Evolutionary conservation across 2,329 filamentous ascomycete genomes (phyloP).

Genomic region (Fusarium temperatum): DNA sequence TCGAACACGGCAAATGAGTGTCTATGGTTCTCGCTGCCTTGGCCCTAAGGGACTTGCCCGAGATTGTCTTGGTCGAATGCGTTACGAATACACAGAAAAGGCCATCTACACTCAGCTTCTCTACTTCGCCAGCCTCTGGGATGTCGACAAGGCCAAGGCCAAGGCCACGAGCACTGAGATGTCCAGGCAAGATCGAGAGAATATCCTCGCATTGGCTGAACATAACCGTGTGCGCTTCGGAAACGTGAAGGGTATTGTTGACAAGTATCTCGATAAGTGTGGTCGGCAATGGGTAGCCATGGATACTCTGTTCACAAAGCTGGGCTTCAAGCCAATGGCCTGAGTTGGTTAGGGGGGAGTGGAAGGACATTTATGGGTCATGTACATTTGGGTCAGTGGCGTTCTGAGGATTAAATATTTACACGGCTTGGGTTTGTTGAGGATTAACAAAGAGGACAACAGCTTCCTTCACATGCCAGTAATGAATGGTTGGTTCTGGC

Average conservation of each 20-base stretch:
- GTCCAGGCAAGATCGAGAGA: conserved; percentile 66
- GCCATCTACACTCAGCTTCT: conserved; percentile 94
- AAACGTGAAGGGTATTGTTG: conserved; percentile 79
- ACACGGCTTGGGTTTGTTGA: neutral
- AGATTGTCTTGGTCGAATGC: conserved; percentile 88
- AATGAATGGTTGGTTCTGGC: neutral
- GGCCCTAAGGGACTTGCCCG: conserved; percentile 85
- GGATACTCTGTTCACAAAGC: conserved; percentile 82
- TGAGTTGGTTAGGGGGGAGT: neutral
- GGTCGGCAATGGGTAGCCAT: conserved; percentile 93
- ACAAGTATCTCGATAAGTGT: conserved; percentile 87
- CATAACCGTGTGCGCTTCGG: conserved; percentile 84
- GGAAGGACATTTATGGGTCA: neutral
- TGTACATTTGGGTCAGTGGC: conserved; percentile 22
- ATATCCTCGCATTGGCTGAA: conserved; percentile 76
- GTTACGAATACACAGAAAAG: conserved; percentile 87
- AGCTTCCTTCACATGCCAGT: neutral
- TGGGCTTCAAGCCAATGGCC: conserved; percentile 60
- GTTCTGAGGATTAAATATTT: conserved; percentile 11
- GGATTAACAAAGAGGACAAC: neutral
- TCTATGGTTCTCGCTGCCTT: conserved; percentile 90
- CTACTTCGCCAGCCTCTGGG: conserved; percentile 86
- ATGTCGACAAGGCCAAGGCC: conserved; percentile 81
- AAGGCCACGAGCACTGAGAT: conserved; percentile 59
- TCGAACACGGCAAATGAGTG: conserved; percentile 89